Conservation (phyloP, 2,329 filamentous ascomycete species). For the Ascochyta clinopodiicola region DNA sequence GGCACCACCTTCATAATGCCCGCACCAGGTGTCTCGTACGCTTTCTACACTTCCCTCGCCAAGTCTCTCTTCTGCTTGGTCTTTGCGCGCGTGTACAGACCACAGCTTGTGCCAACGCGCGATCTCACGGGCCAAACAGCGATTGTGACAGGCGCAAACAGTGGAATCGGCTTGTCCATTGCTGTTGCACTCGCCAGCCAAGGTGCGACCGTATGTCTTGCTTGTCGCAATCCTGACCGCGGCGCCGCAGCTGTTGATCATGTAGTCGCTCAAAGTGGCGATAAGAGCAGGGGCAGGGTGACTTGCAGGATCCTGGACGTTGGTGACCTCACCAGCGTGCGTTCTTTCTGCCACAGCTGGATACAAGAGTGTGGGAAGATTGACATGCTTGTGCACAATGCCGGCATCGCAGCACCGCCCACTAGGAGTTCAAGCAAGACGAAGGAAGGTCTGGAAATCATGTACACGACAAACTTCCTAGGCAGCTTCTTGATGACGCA, state of each 20-base stretch:
- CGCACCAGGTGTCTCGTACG: background rate
- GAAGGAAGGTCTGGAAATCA: slow-evolving; percentile 13
- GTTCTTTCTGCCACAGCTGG: slow-evolving; percentile 22
- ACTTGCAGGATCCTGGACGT: slow-evolving; percentile 19
- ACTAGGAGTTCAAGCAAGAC: background rate
- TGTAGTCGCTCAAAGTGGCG: slow-evolving; percentile 6
- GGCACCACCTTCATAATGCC: background rate
- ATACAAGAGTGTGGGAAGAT: slow-evolving; percentile 7
- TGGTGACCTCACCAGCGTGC: slow-evolving; percentile 18
- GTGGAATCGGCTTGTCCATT: slow-evolving; percentile 54
- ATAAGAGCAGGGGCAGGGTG: slow-evolving; percentile 2
- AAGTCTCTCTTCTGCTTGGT: slow-evolving; percentile 8
- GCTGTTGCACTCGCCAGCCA: slow-evolving; percentile 20
- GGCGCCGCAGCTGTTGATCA: slow-evolving; percentile 17
- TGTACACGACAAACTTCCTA: slow-evolving; percentile 24
- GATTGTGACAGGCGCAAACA: slow-evolving; percentile 59
- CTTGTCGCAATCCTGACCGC: slow-evolving; percentile 22
- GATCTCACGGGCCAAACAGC: slow-evolving; percentile 54
- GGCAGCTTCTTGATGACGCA: slow-evolving; percentile 24
- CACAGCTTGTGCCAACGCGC: slow-evolving; percentile 13
- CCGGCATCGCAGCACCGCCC: slow-evolving; percentile 18
- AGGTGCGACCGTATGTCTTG: slow-evolving; percentile 21
- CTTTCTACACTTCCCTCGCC: slow-evolving; percentile 17
- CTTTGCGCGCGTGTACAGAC: slow-evolving; percentile 21
- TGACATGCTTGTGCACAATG: slow-evolving; percentile 28